Base-by-base conservation (phyloP, 768 basidiomycete species). In the Suillus spraguei region DNA sequence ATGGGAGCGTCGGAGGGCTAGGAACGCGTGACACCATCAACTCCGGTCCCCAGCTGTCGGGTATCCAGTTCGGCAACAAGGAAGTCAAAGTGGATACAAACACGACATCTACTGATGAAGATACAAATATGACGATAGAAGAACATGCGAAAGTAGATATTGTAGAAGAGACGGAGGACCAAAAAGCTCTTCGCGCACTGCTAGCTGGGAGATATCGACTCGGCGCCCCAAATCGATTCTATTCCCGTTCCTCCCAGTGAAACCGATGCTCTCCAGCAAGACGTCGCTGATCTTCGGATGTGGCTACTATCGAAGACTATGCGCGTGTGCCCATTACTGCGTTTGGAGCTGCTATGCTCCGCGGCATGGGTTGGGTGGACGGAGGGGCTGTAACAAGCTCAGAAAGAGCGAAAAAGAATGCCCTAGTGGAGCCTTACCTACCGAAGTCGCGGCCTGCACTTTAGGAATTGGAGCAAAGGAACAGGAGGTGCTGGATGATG, bases 351-450 rank as follows among this genome's bases (percentile, higher is more conserved):
- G 97, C 97, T 8, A 84, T 99, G 68, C 81, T 97, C 5, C 85
- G 95, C 52, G 97, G 97, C 0, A 99, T 99, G 97, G 96, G 96
- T 3, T 98, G 95, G 95, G 92, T 92, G 64, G 88, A 91, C 41
- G 91, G 92, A 1, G 84, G 84, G 4, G 87, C 89, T 5, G 92
- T 92, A 3, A 82, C 87, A 28, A 81, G 85, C 54, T 62, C 50
- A 50, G 87, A 84, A 42, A 80, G 84, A 10, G 82, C 86, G 17
- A 82, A 67, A 2, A 75, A 76, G 59, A 79, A 85, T 64, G 91
- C 87, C 2, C 72, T 87, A 17, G 81, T 86, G 2, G 87, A 94
- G 68, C 90, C 95, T 2, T 95, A 94, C 72, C 77, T 96, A 0
- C 97, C 97, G 0, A 79, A 83, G 61, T 80, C 91, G 2, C 84